A percentile compares a stretch with the other conserved stretches of the same genome.
These are phyloP conservation scores for Hymenochaete sp. DNA, from an alignment of 1,284 basidiomycete species.

Conservation along the genomic window DNA sequence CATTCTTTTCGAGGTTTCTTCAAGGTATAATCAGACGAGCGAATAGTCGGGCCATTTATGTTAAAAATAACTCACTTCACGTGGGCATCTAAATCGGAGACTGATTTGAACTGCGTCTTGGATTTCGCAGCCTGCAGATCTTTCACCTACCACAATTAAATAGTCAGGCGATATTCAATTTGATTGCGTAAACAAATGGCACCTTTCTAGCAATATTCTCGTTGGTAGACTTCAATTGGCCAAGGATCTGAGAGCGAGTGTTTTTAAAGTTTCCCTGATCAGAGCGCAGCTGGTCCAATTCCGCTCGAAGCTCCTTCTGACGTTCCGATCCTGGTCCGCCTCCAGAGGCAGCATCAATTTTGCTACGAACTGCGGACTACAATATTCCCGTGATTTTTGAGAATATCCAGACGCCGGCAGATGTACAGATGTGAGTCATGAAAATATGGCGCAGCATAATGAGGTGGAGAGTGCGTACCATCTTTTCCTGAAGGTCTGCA, in stretches of 20 bases:
- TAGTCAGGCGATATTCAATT: neutral
- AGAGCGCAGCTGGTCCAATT: slow-evolving; percentile 75
- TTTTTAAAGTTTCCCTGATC: slow-evolving; percentile 79
- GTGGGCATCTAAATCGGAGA: slow-evolving; percentile 82
- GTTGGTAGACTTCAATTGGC: slow-evolving; percentile 78
- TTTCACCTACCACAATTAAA: slow-evolving; percentile 53
- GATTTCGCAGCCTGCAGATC: slow-evolving; percentile 78
- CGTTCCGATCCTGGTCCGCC: slow-evolving; percentile 60
- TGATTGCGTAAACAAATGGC: slow-evolving; percentile 17
- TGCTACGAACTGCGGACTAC: slow-evolving; percentile 72
- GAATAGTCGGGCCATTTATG: slow-evolving; percentile 7
- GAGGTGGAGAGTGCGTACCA: slow-evolving; percentile 45
- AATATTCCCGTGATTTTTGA: slow-evolving; percentile 4
- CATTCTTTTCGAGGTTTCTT: slow-evolving; percentile 78
- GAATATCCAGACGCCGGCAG: neutral
- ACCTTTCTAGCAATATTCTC: slow-evolving; percentile 83
- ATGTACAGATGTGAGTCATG: neutral
- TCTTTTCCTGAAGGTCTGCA: slow-evolving; percentile 67
- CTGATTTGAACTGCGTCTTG: slow-evolving; percentile 80
- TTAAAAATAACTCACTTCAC: slow-evolving; percentile 55
- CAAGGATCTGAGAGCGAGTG: slow-evolving; percentile 67
- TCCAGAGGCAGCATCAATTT: slow-evolving; percentile 61
- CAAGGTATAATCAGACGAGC: neutral
- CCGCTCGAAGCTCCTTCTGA: slow-evolving; percentile 65
- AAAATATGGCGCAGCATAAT: neutral